Evolutionary conservation across 2,329 filamentous ascomycete species (phyloP).

Genomic region (Aureobasidium mangrovei): DNA sequence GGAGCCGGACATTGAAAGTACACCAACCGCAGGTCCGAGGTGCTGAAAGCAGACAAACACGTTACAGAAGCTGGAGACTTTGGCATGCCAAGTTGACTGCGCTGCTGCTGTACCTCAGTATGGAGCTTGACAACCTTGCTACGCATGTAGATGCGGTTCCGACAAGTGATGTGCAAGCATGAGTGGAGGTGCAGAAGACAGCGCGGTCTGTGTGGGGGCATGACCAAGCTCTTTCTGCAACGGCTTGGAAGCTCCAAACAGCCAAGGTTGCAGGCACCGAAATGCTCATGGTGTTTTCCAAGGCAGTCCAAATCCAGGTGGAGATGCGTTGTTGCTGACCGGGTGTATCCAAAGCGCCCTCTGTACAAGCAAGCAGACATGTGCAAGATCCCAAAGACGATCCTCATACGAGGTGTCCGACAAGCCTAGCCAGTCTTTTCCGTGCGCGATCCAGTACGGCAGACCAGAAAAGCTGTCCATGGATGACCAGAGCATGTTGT

Average conservation of each 20-base stretch:
- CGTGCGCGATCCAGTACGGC: slow-evolving; percentile 27
- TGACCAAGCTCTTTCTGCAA: slow-evolving; percentile 30
- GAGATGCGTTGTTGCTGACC: slow-evolving; percentile 30
- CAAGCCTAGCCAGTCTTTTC: slow-evolving; percentile 45
- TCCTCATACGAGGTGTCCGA: slow-evolving; percentile 41
- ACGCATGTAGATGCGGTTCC: slow-evolving; percentile 43
- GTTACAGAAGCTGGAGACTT: slow-evolving; percentile 11
- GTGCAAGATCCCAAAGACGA: slow-evolving; percentile 44
- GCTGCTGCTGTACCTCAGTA: slow-evolving; percentile 30
- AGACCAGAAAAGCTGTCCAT: slow-evolving; percentile 48
- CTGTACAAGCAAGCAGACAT: slow-evolving; percentile 16
- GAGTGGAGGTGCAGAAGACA: slow-evolving; percentile 23
- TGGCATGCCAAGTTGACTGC: slow-evolving; percentile 5
- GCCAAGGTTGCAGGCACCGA: slow-evolving; percentile 23
- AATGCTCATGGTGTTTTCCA: slow-evolving; percentile 23
- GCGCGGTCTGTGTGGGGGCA: slow-evolving; percentile 38
- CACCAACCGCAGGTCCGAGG: slow-evolving; percentile 8
- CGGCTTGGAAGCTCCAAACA: slow-evolving; percentile 14
- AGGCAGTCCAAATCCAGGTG: slow-evolving; percentile 20
- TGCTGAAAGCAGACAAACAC: not conserved
- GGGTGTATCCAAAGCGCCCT: slow-evolving; percentile 14
- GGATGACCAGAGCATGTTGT: slow-evolving; percentile 58
- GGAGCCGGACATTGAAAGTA: not conserved
- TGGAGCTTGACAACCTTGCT: slow-evolving; percentile 47
- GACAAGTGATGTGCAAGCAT: slow-evolving; percentile 45